Evolutionary conservation across 2,329 filamentous ascomycete species (phyloP).

Genomic region (Alternaria ethzedia): DNA sequence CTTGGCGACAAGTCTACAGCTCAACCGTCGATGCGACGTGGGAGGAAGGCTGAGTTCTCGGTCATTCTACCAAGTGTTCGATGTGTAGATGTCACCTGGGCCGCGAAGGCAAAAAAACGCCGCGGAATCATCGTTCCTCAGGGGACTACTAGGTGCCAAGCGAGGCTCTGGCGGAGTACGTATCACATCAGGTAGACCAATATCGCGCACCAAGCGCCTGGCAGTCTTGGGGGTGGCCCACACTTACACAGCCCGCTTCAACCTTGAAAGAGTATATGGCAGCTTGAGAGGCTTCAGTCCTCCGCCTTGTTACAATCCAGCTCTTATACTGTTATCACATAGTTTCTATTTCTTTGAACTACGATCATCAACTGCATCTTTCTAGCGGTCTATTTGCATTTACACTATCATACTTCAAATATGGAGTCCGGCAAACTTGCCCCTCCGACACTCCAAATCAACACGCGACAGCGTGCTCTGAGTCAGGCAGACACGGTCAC

Average conservation of each 20-base stretch:
- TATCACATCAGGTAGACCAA: constrained; percentile 11
- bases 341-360: not conserved
- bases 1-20: constrained; percentile 3
- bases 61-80: constrained; percentile 1
- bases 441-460: constrained; percentile 33
- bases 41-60: not conserved
- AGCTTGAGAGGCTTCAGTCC: constrained; percentile 3
- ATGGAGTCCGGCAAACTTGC: constrained; percentile 37
- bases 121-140: not conserved
- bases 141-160: constrained; percentile 6
- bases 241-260: constrained; percentile 21
- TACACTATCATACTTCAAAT: not conserved
- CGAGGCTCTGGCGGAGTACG: constrained; percentile 11
- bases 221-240: constrained; percentile 12
- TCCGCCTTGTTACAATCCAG: not conserved
- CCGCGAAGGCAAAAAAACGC: constrained; percentile 5
- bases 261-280: constrained; percentile 16
- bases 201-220: constrained; percentile 23
- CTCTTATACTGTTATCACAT: not conserved
- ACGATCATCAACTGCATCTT: not conserved
- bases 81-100: not conserved
- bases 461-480: constrained; percentile 32
- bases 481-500: constrained; percentile 35
- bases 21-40: not conserved
- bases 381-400: not conserved